Percentiles rank a stretch among this genome's conserved stretches.
These are phyloP conservation scores for Vaccinium darrowii DNA, from an alignment of 148 eudicot species.

Conservation along the genomic window DNA sequence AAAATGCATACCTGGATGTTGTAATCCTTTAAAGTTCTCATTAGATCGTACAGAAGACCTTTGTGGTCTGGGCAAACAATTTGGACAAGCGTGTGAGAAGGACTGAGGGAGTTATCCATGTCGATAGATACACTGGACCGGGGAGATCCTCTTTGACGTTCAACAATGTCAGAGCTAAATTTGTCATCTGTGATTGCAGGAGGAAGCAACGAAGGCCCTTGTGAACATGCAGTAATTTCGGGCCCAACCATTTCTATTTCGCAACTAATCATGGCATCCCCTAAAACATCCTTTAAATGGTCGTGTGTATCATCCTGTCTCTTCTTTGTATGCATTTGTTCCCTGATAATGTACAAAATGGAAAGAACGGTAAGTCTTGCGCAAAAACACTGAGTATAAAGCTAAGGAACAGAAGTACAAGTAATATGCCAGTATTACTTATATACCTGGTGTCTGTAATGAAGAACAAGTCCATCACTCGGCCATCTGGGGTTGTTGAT, in stretches of 20 bases:
- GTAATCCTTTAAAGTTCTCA: slow-evolving; percentile 87
- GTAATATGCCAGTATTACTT: neutral
- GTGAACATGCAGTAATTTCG: slow-evolving; percentile 41
- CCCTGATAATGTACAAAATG: slow-evolving; percentile 38
- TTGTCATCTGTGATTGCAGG: slow-evolving; percentile 39
- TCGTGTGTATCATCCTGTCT: slow-evolving; percentile 41
- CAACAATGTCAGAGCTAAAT: slow-evolving; percentile 25
- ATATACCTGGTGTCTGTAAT: slow-evolving; percentile 77
- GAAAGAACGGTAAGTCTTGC: neutral
- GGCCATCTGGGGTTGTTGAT: slow-evolving; percentile 91
- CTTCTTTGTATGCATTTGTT: slow-evolving; percentile 66
- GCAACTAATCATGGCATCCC: slow-evolving; percentile 48
- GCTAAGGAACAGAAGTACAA: neutral
- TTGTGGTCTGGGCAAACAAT: slow-evolving; percentile 79
- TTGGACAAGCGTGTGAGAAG: slow-evolving; percentile 83
- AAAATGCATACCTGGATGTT: slow-evolving; percentile 47
- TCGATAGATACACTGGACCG: slow-evolving; percentile 36
- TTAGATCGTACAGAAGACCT: slow-evolving; percentile 84
- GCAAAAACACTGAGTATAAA: neutral
- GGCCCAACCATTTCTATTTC: slow-evolving; percentile 48
- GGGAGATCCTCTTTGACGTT: slow-evolving; percentile 16
- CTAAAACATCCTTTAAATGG: slow-evolving; percentile 35
- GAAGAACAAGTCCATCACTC: slow-evolving; percentile 88
- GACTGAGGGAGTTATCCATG: slow-evolving; percentile 79
- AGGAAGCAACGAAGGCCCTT: slow-evolving; percentile 42